These are phyloP conservation scores for Ricinus communis DNA, from an alignment of 345 rosid genomes.

Conservation along the genomic window DNA sequence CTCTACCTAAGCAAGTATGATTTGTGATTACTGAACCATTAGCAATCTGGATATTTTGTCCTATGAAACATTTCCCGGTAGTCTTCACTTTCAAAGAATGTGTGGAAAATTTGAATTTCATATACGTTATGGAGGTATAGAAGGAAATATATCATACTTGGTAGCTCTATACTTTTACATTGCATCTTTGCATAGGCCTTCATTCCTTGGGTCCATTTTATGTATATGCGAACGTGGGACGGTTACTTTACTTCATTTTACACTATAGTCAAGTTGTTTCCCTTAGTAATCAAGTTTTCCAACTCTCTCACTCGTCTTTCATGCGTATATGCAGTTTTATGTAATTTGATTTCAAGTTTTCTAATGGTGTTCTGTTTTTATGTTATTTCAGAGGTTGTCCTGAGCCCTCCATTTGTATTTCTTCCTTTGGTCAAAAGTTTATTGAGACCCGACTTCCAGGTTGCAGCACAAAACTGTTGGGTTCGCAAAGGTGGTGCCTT, in stretches of 20 bases:
- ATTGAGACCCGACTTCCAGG: slow-evolving; percentile 54
- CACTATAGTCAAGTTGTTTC: background rate
- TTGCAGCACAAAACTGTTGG: slow-evolving; percentile 75
- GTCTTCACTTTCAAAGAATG: background rate
- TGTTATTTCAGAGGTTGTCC: slow-evolving; percentile 59
- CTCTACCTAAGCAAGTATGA: too few relatives aligned
- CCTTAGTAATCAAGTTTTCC: background rate
- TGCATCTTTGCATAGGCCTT: background rate
- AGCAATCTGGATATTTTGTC: background rate
- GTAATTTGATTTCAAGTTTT: background rate
- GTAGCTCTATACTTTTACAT: background rate
- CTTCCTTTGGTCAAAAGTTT: slow-evolving; percentile 47
- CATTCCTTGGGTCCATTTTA: background rate
- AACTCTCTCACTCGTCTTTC: background rate
- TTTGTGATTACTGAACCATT: background rate
- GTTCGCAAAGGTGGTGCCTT: slow-evolving; percentile 70
- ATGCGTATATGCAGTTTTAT: background rate
- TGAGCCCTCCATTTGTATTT: slow-evolving; percentile 72
- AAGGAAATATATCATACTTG: background rate
- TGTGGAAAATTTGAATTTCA: background rate
- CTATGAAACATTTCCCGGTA: background rate
- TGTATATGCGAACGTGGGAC: background rate
- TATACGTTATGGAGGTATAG: too few relatives aligned
- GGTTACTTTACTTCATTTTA: too few relatives aligned
- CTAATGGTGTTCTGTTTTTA: background rate